Evolutionary conservation across 371 early-diverging fungal species (phyloP).

Genomic region (Smittium culicis): DNA sequence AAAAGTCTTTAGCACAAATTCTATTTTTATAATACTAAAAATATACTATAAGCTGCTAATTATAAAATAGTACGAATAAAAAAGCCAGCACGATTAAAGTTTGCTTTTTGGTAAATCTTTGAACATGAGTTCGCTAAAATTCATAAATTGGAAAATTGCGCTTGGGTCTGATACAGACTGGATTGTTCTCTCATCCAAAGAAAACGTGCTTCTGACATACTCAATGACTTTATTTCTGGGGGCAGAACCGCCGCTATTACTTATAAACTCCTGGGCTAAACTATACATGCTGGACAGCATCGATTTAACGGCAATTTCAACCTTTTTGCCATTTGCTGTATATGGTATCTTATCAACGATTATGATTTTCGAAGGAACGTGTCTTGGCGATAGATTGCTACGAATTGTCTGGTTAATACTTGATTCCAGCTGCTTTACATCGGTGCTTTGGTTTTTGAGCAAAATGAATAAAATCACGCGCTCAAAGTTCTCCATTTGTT

Average conservation of each 20-base stretch:
- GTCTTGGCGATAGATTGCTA: slow-evolving; percentile 68
- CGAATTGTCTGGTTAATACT: slow-evolving; percentile 40
- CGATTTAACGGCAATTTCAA: slow-evolving; percentile 86
- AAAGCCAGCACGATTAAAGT: too few species aligned
- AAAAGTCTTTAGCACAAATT: too few species aligned
- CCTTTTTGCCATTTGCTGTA: slow-evolving; percentile 94
- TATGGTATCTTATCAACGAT: slow-evolving; percentile 66
- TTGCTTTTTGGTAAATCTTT: not conserved
- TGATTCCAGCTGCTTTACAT: not conserved
- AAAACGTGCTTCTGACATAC: not conserved
- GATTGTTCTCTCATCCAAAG: not conserved
- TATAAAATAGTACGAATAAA: too few species aligned
- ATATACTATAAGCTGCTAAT: too few species aligned
- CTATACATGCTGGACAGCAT: not conserved
- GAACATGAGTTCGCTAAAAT: not conserved
- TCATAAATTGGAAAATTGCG: not conserved
- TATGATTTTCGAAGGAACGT: slow-evolving; percentile 82
- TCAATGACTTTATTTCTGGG: not conserved
- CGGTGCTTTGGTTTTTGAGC: slow-evolving; percentile 28
- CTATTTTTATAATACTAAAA: too few species aligned
- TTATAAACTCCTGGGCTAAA: not conserved
- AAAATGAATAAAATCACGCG: slow-evolving; percentile 69
- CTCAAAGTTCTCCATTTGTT: slow-evolving; percentile 60
- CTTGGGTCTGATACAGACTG: not conserved
- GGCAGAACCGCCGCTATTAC: not conserved